Base-by-base conservation (phyloP, 225 moss, liverwort and hornwort species). In the Lunularia cruciata region DNA sequence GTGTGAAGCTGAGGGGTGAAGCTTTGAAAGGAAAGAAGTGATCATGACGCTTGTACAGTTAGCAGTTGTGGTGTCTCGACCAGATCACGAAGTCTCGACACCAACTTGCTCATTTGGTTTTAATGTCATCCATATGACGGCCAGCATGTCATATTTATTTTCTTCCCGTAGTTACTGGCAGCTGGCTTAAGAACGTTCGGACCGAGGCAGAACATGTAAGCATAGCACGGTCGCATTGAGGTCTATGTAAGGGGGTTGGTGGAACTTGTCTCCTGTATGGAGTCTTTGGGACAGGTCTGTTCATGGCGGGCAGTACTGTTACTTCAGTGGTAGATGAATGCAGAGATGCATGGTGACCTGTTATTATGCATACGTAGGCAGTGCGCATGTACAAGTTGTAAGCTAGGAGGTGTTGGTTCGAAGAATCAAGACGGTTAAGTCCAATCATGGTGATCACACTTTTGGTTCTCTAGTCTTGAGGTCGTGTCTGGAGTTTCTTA, bases 1-100 rank as follows among this genome's bases (percentile, higher is more conserved):
- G 86, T 36, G 91, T 91, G 58, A 94, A 94, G 70, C 75, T 94
- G 48, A 81, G 88, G 76, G 93, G 93, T 49, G 76, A 81, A 33
- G 77, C 77, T 35, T 35, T 76, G 48, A 94, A 89, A 52, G 72
- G 23, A 6, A 61, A 72, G 34, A 66, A 79, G 28, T 37, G 73
- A 45, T 51, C 32, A 40, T 48, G 62, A 60, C 45, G 62, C 68
- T 55, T 76, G 49, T 79, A 71, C 60, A 79, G 51, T 51, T 79
- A 47, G 33, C 51, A 38, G 22, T 27, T 70, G 64, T 56, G 31
- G 15, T 63, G 67, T 47, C 11, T 52, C 15, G 13, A 25, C 43
- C 55, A 37, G 56, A 62, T 39, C 32, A 68, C 47, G 56, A 22
- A 42, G 53, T 36, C 33, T 70, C 11, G 53, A 47, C 8, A 3